Conservation (phyloP, 2,329 filamentous ascomycete genomes). For the Didymella sp. region DNA sequence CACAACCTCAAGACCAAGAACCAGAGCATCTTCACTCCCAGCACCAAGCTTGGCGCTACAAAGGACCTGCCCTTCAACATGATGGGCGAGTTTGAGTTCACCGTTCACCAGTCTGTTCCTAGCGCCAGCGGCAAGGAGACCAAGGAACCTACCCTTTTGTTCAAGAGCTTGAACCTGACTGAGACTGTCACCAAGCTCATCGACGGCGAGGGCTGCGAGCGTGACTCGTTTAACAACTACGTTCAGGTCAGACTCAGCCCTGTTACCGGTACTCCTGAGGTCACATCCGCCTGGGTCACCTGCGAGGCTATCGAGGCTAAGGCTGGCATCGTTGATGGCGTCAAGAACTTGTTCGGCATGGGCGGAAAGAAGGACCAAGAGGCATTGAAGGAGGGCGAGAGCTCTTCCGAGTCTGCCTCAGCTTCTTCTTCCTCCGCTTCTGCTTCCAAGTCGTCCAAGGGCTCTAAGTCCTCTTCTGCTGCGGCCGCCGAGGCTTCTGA, state of each 20-base stretch:
- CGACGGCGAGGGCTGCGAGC: constrained; percentile 77
- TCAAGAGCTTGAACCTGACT: constrained; percentile 86
- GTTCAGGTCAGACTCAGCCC: constrained; percentile 75
- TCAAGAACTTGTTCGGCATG: constrained; percentile 96
- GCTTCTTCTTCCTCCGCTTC: constrained; percentile 49
- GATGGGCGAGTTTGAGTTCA: constrained; percentile 79
- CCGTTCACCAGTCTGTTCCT: constrained; percentile 76
- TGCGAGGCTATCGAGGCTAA: constrained; percentile 84
- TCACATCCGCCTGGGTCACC: constrained; percentile 77
- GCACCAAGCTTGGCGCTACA: constrained; percentile 75
- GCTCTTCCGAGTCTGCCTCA: constrained; percentile 53
- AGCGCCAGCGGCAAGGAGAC: constrained; percentile 51
- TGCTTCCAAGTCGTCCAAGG: constrained; percentile 44
- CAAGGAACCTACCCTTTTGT: constrained; percentile 68
- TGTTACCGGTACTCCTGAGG: constrained; percentile 79
- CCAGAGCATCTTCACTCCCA: constrained; percentile 83
- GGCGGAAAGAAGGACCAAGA: constrained; percentile 88
- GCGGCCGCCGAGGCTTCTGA: constrained; percentile 57
- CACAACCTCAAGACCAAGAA: constrained; percentile 72
- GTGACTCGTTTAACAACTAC: constrained; percentile 79
- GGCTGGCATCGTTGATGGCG: constrained; percentile 85
- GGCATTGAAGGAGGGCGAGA: constrained; percentile 64
- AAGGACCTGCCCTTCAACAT: constrained; percentile 89
- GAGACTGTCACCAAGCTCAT: constrained; percentile 79
- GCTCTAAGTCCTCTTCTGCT: constrained; percentile 54